Evolutionary conservation across 805 yeast genomes (phyloP), one percentile per base, ranked within the genome.

Genomic region (Nakazawaea pomicola): DNA sequence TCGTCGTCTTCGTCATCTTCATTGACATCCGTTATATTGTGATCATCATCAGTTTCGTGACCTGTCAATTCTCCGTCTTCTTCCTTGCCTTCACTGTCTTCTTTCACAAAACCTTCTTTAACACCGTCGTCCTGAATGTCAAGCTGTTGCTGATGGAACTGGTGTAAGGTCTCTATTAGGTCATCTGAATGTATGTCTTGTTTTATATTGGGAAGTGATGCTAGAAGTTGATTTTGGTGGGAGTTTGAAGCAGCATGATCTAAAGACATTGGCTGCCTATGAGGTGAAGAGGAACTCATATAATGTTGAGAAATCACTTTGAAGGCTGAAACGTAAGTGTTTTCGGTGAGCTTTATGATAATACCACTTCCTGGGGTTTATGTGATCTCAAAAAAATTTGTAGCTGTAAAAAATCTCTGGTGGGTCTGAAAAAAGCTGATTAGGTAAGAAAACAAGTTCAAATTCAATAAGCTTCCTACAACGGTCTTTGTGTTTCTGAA

Each of bases 231-330:
- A 24, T 19, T n/a, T 10, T 15, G 21, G 23, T 23, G 25, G 10
- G 25, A 23, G 10, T 23, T 23, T 23, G 21, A 16, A n/a, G 23
- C 23, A 12, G 12, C 21, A 14, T 32, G 30, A n/a, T 24, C 36
- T 7, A 27, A 31, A 32, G 31, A 32, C 4, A 18, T 11, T 3
- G 29, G 27, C 12, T 33, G 43, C 10, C 27, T 27, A 20, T 33
- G 36, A 17, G 43, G 43, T 15, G 43, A 39, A 4, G 29, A 14
- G 15, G 43, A 38, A 29, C 43, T 39, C 43, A 39, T 39, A n/a
- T 31, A 15, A n/a, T n/a, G n/a, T 12, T 16, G 9, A 15, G 10
- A 12, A 8, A n/a, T 3, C 12, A 25, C 4, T 10, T 16, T 12
- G 30, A 4, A 5, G 28, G 4, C 6, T 24, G 4, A 24, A 24